Evolutionary conservation across 257 asterid genomes (phyloP).

Genomic region (Nyctanthes arbortristis): DNA sequence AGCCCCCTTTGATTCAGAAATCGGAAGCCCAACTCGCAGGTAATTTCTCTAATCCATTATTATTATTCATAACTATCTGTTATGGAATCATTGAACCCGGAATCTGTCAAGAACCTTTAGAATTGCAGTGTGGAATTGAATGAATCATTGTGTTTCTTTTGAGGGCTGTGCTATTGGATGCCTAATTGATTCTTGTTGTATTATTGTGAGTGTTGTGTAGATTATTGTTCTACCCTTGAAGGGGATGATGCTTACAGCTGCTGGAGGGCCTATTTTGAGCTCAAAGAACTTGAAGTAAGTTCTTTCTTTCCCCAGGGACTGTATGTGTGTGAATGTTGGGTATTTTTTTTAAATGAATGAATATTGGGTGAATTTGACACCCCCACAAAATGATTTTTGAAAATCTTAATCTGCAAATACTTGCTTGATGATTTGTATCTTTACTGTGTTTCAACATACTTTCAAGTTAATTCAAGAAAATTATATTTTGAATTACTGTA

Average conservation of each 20-base stretch:
- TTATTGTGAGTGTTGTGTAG: conserved; percentile 37
- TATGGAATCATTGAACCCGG: conserved; percentile 5
- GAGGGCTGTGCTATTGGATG: background rate
- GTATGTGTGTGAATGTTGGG: background rate
- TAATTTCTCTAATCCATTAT: too few relatives aligned
- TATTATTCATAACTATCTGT: too few relatives aligned
- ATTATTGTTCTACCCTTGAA: conserved; percentile 77
- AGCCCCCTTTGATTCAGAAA: conserved; percentile 82
- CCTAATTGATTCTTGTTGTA: background rate
- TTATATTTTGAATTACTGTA: too few relatives aligned
- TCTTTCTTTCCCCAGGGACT: background rate
- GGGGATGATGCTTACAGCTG: conserved; percentile 82
- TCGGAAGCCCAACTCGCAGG: conserved; percentile 77
- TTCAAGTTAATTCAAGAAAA: too few relatives aligned
- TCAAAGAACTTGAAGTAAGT: conserved; percentile 87
- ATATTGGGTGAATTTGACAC: background rate
- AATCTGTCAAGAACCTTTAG: too few relatives aligned
- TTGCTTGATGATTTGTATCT: too few relatives aligned
- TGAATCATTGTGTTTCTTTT: too few relatives aligned
- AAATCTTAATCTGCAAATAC: background rate
- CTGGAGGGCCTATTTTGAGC: conserved; percentile 91
- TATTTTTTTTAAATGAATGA: too few relatives aligned
- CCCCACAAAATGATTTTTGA: background rate
- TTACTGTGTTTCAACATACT: background rate
- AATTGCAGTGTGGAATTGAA: too few relatives aligned